Conservation (phyloP, 2,329 filamentous ascomycete genomes). For the Purpureocillium lavendulum region DNA sequence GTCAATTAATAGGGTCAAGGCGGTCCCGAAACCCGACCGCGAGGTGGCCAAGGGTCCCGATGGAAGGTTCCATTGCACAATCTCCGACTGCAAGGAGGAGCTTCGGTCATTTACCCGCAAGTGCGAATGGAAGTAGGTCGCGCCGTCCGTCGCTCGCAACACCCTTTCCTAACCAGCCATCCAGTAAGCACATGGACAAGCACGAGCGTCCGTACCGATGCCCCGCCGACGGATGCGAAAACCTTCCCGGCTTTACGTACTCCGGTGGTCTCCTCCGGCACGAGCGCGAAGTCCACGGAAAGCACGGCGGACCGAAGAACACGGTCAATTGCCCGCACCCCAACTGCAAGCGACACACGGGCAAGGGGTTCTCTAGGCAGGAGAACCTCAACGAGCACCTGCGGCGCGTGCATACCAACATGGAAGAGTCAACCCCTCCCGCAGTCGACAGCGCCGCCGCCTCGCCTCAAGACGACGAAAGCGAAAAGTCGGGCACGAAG, state of each 20-base stretch:
- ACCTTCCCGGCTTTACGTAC: conserved; percentile 90
- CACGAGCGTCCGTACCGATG: conserved; percentile 93
- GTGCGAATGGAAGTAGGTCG: conserved; percentile 86
- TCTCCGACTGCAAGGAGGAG: conserved; percentile 59
- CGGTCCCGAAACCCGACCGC: conserved; percentile 51
- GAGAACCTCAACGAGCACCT: conserved; percentile 94
- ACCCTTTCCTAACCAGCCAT: conserved; percentile 11
- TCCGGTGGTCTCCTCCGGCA: conserved; percentile 83
- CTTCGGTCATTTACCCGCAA: conserved; percentile 65
- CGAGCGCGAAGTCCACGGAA: conserved; percentile 87
- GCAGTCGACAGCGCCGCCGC: conserved; percentile 22
- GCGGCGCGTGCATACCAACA: conserved; percentile 70
- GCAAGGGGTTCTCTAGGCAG: conserved; percentile 83
- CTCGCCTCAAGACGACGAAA: conserved; percentile 38
- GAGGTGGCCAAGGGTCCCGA: conserved; percentile 53
- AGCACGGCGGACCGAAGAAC: conserved; percentile 82
- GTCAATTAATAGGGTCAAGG: conserved; percentile 33
- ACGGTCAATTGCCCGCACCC: conserved; percentile 76
- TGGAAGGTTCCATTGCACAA: conserved; percentile 71
- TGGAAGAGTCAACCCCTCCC: conserved; percentile 25
- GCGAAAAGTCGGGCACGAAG: conserved; percentile 36
- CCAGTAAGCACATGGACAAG: conserved; percentile 96
- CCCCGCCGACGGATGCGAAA: conserved; percentile 72
- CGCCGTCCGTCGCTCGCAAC: neutral
- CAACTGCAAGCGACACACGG: conserved; percentile 83